Evolutionary conservation across 257 asterid genomes (phyloP).

Genomic region (Solanum chiquidenum): DNA sequence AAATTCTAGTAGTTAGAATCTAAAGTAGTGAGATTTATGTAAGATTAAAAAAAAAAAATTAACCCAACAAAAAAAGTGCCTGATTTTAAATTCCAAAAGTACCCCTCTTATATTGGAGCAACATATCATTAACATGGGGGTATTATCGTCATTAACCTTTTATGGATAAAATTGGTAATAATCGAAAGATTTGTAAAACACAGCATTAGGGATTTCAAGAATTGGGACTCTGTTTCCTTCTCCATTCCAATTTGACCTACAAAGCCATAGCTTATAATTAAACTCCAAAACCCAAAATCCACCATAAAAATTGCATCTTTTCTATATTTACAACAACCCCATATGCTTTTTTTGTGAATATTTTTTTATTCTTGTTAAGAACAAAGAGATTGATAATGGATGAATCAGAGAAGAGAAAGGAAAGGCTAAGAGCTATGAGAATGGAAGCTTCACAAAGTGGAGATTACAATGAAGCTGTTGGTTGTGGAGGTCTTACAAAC

Average conservation of each 20-base stretch:
- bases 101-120: background rate
- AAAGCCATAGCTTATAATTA: background rate
- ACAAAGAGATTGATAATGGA: constrained; percentile 30
- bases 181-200: background rate
- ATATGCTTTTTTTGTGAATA: background rate
- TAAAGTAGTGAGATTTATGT: too few relatives aligned
- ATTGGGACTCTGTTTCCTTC: background rate
- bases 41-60: too few relatives aligned
- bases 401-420: constrained; percentile 73
- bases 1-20: too few relatives aligned
- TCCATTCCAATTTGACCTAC: background rate
- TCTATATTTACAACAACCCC: background rate
- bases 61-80: background rate
- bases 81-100: background rate
- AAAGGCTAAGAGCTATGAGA: constrained; percentile 71
- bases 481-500: constrained; percentile 45
- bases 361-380: background rate
- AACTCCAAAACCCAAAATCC: background rate
- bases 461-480: constrained; percentile 1
- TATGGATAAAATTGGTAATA: background rate
- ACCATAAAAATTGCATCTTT: background rate
- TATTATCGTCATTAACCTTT: background rate
- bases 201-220: background rate
- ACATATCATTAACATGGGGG: background rate
- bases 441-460: constrained; percentile 45